These are phyloP conservation scores for Pichia sporocuriosa DNA, from an alignment of 805 yeast genomes.

Conservation along the genomic window DNA sequence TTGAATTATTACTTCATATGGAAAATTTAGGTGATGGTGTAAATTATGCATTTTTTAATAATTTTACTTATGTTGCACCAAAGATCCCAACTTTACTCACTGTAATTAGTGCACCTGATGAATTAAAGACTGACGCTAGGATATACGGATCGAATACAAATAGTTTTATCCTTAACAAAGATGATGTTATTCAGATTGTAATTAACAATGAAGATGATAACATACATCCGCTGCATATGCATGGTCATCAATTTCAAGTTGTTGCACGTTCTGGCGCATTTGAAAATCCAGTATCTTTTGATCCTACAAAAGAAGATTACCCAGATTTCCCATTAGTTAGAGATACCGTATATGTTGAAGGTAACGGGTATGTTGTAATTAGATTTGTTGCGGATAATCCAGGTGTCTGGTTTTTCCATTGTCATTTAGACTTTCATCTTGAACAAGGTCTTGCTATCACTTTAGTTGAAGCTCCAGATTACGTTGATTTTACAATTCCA, in stretches of 20 bases:
- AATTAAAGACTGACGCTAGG: conserved; percentile 42
- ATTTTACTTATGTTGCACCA: conserved; percentile 56
- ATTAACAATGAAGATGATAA: conserved; percentile 81
- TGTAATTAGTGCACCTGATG: conserved; percentile 52
- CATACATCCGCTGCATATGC: conserved; percentile 93
- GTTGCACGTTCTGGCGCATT: conserved; percentile 56
- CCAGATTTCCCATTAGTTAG: conserved; percentile 59
- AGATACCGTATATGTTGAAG: conserved; percentile 64
- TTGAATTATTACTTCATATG: conserved; percentile 56
- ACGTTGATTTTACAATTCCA: conserved; percentile 39
- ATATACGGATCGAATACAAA: conserved; percentile 73
- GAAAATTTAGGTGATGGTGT: conserved; percentile 67
- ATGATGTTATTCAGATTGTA: conserved; percentile 67
- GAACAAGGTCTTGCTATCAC: conserved; percentile 74
- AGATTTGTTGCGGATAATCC: conserved; percentile 82
- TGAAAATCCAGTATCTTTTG: conserved; percentile 52
- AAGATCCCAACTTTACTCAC: conserved; percentile 65
- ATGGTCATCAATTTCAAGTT: conserved; percentile 84
- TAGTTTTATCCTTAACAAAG: conserved; percentile 49
- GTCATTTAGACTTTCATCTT: conserved; percentile 84
- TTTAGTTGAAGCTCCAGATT: conserved; percentile 61
- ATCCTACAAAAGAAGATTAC: conserved; percentile 35
- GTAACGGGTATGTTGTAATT: conserved; percentile 60
- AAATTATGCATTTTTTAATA: conserved; percentile 71
- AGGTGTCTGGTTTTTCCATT: conserved; percentile 92